Conservation (phyloP, 2,329 filamentous ascomycete genomes). For the Colletotrichum sp. region DNA sequence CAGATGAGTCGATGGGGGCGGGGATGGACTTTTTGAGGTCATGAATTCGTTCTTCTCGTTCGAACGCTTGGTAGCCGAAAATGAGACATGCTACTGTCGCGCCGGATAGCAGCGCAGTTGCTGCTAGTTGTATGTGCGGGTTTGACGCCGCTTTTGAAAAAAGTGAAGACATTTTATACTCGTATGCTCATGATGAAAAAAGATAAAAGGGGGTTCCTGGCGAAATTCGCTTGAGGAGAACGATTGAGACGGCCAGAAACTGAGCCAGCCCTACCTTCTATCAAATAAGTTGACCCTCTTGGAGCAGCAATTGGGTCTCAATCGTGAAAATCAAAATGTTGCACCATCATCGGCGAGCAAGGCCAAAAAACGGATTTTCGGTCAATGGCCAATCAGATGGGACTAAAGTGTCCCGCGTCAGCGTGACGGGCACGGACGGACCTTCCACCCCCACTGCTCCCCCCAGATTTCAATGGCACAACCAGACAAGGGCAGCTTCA, state of each 20-base stretch:
- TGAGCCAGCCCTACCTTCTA: background rate
- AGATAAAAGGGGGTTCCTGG: background rate
- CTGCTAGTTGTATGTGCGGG: slow-evolving; percentile 66
- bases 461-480: background rate
- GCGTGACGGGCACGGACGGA: background rate
- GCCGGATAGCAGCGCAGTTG: slow-evolving; percentile 72
- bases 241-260: background rate
- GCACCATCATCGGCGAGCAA: background rate
- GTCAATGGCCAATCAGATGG: slow-evolving; percentile 3
- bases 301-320: background rate
- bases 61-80: slow-evolving; percentile 66
- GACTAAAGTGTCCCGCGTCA: background rate
- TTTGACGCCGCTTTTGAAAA: slow-evolving; percentile 48
- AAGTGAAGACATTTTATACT: slow-evolving; percentile 45
- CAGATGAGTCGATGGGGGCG: slow-evolving; percentile 34
- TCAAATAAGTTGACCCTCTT: background rate
- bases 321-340: background rate
- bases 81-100: slow-evolving; percentile 65
- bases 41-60: slow-evolving; percentile 57
- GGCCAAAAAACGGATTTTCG: background rate
- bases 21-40: slow-evolving; percentile 68
- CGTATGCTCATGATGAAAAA: background rate
- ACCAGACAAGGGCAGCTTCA: background rate
- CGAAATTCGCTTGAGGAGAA: background rate
- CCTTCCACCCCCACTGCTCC: background rate